phyloP scores from a whole-genome alignment of 1,139 yeast genomes.

The Suhomyces taliae region DNA sequence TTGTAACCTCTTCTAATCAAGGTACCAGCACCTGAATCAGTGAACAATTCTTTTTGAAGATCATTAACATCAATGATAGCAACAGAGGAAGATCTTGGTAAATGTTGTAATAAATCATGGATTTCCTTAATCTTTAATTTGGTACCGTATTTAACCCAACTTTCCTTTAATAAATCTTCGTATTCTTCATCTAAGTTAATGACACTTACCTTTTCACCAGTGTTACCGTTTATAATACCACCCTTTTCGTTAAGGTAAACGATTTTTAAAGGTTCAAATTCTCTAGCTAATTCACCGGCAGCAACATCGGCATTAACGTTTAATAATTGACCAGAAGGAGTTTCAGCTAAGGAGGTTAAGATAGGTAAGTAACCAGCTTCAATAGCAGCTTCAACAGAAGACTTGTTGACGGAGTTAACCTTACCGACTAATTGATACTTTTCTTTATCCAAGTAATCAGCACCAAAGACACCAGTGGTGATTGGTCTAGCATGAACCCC shows the following conservation, averaged over 20 bases:
- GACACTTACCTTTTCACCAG: slow-evolving; percentile 85
- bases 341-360: slow-evolving; percentile 93
- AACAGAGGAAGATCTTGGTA: slow-evolving; percentile 96
- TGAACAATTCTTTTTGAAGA: slow-evolving; percentile 92
- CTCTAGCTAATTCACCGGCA: slow-evolving; percentile 96
- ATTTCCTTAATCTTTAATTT: slow-evolving; percentile 95
- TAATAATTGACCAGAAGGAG: slow-evolving; percentile 92
- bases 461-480: slow-evolving; percentile 96
- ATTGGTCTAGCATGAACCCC: slow-evolving; percentile 99
- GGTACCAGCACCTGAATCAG: slow-evolving; percentile 99
- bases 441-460: slow-evolving; percentile 86
- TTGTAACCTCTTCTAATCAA: slow-evolving; percentile 96
- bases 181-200: slow-evolving; percentile 96
- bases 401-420: slow-evolving; percentile 80
- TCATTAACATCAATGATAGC: slow-evolving; percentile 95
- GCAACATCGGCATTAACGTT: slow-evolving; percentile 99
- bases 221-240: slow-evolving; percentile 89
- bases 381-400: slow-evolving; percentile 91
- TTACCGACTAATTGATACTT: slow-evolving; percentile 93
- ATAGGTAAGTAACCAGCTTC: slow-evolving; percentile 96
- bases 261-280: slow-evolving; percentile 92
- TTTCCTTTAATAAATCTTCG: slow-evolving; percentile 83
- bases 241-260: slow-evolving; percentile 97
- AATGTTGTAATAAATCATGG: slow-evolving; percentile 86
- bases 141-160: slow-evolving; percentile 99